Percentiles rank a stretch among this genome's conserved stretches.
Evolutionary conservation across 2,329 filamentous ascomycete species (phyloP).

Genomic region (Emergomyces orientalis): DNA sequence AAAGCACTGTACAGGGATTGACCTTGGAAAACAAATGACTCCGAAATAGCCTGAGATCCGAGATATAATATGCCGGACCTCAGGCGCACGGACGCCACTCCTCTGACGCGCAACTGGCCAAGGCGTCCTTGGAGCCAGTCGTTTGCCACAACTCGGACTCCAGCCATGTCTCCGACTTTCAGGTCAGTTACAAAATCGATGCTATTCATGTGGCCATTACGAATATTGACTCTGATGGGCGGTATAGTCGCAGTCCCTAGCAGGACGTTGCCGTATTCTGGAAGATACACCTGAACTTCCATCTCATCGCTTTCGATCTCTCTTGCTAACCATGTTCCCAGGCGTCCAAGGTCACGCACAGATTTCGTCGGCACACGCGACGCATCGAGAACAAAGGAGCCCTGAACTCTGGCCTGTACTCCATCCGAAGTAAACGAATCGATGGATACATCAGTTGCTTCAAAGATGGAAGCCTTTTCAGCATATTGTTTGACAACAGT

Average conservation of each 20-base stretch:
- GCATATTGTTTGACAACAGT: slow-evolving; percentile 76
- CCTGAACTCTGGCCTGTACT: slow-evolving; percentile 69
- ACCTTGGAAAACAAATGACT: slow-evolving; percentile 76
- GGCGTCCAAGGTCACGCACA: slow-evolving; percentile 64
- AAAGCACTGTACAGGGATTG: slow-evolving; percentile 51
- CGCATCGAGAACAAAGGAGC: slow-evolving; percentile 71
- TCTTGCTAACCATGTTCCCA: slow-evolving; percentile 70
- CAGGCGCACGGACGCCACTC: slow-evolving; percentile 61
- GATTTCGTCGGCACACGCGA: slow-evolving; percentile 61
- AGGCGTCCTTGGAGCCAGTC: slow-evolving; percentile 80
- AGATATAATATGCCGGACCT: slow-evolving; percentile 72
- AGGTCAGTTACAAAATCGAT: slow-evolving; percentile 74
- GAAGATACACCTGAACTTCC: slow-evolving; percentile 66
- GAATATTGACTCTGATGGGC: slow-evolving; percentile 62
- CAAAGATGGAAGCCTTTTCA: slow-evolving; percentile 69
- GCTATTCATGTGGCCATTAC: slow-evolving; percentile 65
- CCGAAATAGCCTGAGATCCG: slow-evolving; percentile 64
- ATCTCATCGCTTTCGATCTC: slow-evolving; percentile 66
- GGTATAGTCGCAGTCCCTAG: slow-evolving; percentile 71
- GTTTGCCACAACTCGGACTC: slow-evolving; percentile 69
- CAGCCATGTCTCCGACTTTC: slow-evolving; percentile 63
- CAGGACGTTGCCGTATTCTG: slow-evolving; percentile 68
- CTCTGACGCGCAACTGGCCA: slow-evolving; percentile 59
- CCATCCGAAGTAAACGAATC: slow-evolving; percentile 74
- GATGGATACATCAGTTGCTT: slow-evolving; percentile 74